Percentiles rank a stretch among this genome's conserved stretches.
These are phyloP conservation scores for Rhipidocladum racemiflorum DNA, from an alignment of 176 grass and related monocot species.

Conservation along the genomic window DNA sequence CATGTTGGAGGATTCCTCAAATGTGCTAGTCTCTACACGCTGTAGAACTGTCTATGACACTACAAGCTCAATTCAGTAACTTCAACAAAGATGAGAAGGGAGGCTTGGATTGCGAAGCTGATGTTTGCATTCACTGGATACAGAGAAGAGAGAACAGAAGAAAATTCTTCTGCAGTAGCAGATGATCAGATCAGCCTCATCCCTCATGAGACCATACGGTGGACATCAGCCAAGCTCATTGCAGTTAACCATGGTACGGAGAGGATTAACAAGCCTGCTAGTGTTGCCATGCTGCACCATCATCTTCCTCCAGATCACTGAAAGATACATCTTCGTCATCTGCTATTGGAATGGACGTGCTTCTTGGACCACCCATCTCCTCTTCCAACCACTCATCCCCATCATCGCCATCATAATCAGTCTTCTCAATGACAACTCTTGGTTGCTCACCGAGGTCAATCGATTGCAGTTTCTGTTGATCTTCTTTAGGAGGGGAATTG, in stretches of 20 bases:
- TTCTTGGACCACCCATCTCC: slow-evolving; percentile 43
- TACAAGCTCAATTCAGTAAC: not conserved
- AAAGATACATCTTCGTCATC: slow-evolving; percentile 81
- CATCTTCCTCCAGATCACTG: slow-evolving; percentile 90
- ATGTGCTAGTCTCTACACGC: not conserved
- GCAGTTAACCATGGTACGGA: not conserved
- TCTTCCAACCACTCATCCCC: slow-evolving; percentile 82
- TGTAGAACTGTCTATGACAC: not conserved
- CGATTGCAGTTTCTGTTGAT: not conserved
- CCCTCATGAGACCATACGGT: not conserved
- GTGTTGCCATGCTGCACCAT: slow-evolving; percentile 32
- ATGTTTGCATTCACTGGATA: not conserved
- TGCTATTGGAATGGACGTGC: slow-evolving; percentile 39
- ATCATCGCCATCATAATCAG: slow-evolving; percentile 36
- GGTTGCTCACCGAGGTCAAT: slow-evolving; percentile 35
- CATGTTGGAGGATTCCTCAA: not conserved
- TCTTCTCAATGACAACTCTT: slow-evolving; percentile 41
- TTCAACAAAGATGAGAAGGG: not conserved
- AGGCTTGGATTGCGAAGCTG: not conserved
- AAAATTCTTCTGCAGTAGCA: not conserved
- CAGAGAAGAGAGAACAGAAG: not conserved
- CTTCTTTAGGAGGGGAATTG: slow-evolving; percentile 45
- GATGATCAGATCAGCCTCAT: not conserved
- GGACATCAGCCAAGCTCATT: not conserved
- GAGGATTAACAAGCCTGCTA: not conserved